Evolutionary conservation across 2,329 filamentous ascomycete genomes (phyloP), one percentile per base, ranked within the genome.

Genomic region (Lachnellula subtilissima): DNA sequence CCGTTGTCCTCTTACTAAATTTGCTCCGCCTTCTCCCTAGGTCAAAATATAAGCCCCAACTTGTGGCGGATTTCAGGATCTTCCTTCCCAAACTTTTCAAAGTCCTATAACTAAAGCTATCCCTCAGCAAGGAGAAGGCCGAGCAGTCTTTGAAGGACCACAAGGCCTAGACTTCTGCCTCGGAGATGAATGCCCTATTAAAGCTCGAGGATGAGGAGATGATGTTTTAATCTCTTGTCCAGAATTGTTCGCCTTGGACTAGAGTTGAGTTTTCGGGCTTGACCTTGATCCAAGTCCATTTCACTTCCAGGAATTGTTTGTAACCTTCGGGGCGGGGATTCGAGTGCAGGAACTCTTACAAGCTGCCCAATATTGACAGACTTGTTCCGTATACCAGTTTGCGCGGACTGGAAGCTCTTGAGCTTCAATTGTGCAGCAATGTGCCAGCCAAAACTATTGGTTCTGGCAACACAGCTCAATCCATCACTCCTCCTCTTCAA

Each of bases 201-300:
- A 17, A 14, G 12, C 15, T 40, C 37, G 72, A 73, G 14, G 59
- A 60, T 51, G 57, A 55, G 17, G 75, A 77, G 50, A 70, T 71
- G 1, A 79, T 80, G 48, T 72, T 81, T 35, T 77, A 82, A 52
- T 75, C 74, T 8, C 82, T 81, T 66, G 73, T 79, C 0, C 79
- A 79, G 0, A 76, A 58, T 76, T 82, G 55, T 82, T 82, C 58
- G 74, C 9, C 28, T 32, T 3, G 28, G 80, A 0, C 76, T 80
- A n/a, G 79, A 82, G 56, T 82, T 78, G 79, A 78, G 81, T 57
- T 82, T 82, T 58, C 79, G 0, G 79, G 78, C 0, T 62, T 82
- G 37, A 80, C 66, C 0, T 76, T 70, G 53, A 43, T 76, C 77
- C 62, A 77, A 78, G 63, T 72, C 62, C 58, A 9, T 63, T 62